A percentile compares a stretch with the other conserved stretches of the same genome.
phyloP scores from a whole-genome alignment of 345 rosid genomes.

The Eucalyptus regnans region DNA sequence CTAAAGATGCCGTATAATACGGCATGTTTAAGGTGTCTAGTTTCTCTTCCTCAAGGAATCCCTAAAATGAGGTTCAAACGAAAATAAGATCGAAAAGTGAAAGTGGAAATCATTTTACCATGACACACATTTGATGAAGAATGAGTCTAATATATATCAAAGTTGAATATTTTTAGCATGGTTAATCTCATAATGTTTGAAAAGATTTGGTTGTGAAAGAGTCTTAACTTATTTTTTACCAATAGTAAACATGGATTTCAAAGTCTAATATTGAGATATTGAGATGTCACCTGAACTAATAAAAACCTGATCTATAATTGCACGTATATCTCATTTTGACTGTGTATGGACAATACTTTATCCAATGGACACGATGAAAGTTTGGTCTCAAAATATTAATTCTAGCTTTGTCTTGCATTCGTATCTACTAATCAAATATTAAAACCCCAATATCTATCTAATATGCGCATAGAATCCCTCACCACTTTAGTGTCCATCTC shows the following conservation, averaged over 20 bases:
- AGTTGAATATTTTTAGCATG: neutral
- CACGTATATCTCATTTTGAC: too few relatives aligned
- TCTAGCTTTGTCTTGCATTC: neutral
- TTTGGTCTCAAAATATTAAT: neutral
- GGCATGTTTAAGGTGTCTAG: constrained; percentile 5
- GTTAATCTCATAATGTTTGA: neutral
- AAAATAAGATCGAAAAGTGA: neutral
- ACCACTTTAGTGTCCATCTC: neutral
- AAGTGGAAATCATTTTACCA: too few relatives aligned
- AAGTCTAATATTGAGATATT: neutral
- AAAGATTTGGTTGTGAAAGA: neutral
- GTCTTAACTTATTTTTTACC: neutral
- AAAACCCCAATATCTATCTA: neutral
- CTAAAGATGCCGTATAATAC: neutral
- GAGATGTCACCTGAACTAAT: neutral
- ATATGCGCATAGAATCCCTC: neutral
- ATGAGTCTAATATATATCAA: neutral
- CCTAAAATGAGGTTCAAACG: neutral
- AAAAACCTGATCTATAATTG: too few relatives aligned
- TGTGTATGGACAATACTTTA: too few relatives aligned
- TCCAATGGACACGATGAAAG: neutral
- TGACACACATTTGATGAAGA: neutral
- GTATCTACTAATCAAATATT: neutral
- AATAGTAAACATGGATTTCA: neutral
- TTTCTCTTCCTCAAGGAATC: constrained; percentile 4